Evolutionary conservation across 352 stramenopile genomes (phyloP).

Genomic region (Aphanomyces stellatus): DNA sequence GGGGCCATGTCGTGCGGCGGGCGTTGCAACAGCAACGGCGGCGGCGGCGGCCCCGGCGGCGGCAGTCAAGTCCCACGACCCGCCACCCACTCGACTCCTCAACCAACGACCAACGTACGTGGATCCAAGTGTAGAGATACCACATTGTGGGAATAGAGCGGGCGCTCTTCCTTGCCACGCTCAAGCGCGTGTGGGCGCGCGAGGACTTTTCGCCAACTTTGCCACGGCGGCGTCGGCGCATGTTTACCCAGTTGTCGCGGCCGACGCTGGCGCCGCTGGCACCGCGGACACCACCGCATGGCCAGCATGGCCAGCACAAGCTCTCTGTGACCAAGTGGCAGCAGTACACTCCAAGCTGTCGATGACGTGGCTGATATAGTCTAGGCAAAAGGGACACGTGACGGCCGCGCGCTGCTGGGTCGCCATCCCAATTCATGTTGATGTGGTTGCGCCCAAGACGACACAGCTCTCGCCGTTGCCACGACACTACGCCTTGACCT

Average conservation of each 20-base stretch:
- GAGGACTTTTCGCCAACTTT: constrained; percentile 29
- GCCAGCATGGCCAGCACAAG: constrained; percentile 24
- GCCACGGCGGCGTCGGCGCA: constrained; percentile 9
- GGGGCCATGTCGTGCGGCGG: not conserved
- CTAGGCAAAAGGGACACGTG: constrained; percentile 30
- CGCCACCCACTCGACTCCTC: not conserved
- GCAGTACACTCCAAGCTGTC: constrained; percentile 29
- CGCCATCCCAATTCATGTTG: constrained; percentile 34
- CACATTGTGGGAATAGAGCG: not conserved
- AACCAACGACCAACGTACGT: not conserved
- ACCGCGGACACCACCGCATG: constrained; percentile 23
- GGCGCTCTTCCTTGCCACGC: not conserved
- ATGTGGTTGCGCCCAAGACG: not conserved
- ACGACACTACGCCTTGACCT: constrained; percentile 31
- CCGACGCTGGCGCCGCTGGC: constrained; percentile 35
- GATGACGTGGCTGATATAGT: constrained; percentile 26
- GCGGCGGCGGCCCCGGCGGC: not conserved
- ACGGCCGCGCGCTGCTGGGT: constrained; percentile 55
- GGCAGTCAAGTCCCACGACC: not conserved
- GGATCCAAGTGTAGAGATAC: not conserved
- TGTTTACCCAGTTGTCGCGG: not conserved
- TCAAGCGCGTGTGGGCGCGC: constrained; percentile 27
- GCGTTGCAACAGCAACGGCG: not conserved
- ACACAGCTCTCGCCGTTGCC: not conserved
- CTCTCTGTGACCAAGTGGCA: constrained; percentile 27